Percentiles rank a stretch among this genome's conserved stretches.
phyloP scores from a whole-genome alignment of 768 basidiomycete genomes.

The Sarcomyxa edulis region DNA sequence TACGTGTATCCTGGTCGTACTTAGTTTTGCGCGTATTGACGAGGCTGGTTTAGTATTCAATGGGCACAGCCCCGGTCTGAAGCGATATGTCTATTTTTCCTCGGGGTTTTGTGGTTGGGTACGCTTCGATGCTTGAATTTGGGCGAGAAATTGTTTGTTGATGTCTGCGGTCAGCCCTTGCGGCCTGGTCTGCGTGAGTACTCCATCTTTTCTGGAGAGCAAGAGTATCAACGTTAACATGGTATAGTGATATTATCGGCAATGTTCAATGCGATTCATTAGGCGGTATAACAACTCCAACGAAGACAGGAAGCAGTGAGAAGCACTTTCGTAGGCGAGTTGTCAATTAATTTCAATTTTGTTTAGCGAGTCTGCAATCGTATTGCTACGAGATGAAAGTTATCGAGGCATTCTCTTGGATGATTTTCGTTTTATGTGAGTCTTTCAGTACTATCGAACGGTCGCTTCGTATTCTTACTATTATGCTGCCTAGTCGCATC shows the following conservation, averaged over 20 bases:
- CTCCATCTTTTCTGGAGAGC: constrained; percentile 1
- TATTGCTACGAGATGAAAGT: constrained; percentile 82
- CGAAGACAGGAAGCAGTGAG: constrained; percentile 54
- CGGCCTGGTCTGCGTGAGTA: constrained; percentile 66
- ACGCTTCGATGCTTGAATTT: no score
- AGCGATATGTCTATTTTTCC: constrained; percentile 43
- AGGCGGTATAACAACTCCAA: constrained; percentile 34
- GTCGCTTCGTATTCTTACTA: constrained; percentile 28
- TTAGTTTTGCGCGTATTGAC: constrained; percentile 3
- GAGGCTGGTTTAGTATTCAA: constrained; percentile 42
- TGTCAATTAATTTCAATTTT: constrained; percentile 7
- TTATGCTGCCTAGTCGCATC: constrained; percentile 25
- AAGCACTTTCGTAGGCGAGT: constrained; percentile 4
- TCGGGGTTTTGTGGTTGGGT: constrained; percentile 70
- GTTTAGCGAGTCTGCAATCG: constrained; percentile 44
- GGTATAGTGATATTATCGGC: constrained; percentile 64
- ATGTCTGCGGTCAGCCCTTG: constrained; percentile 42
- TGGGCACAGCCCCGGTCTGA: constrained; percentile 69
- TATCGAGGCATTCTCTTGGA: constrained; percentile 76
- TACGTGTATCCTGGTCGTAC: constrained; percentile 4
- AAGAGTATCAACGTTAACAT: neutral
- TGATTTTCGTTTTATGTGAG: constrained; percentile 43
- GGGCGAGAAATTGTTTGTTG: constrained; percentile 7
- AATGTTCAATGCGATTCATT: constrained; percentile 52
- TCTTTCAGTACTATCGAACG: neutral